Evolutionary conservation across 495 filamentous ascomycete species (phyloP).

Genomic region (Neurospora sp.): DNA sequence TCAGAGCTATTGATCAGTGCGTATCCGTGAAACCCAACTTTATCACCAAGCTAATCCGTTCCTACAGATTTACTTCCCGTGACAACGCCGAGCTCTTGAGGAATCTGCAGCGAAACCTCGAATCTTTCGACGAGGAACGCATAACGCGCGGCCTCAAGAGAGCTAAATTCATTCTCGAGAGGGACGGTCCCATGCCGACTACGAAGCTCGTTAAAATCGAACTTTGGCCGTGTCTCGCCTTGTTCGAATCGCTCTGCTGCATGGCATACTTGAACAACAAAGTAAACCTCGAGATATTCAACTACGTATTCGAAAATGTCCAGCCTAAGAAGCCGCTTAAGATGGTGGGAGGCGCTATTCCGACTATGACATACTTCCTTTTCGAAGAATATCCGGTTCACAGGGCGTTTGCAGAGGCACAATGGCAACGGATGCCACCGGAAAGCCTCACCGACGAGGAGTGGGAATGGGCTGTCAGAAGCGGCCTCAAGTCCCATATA

Average conservation of each 20-base stretch:
- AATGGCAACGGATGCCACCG: constrained; percentile 51
- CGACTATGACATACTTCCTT: constrained; percentile 70
- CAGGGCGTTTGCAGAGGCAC: constrained; percentile 54
- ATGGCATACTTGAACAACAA: constrained; percentile 32
- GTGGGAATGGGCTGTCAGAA: constrained; percentile 75
- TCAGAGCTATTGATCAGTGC: constrained; percentile 34
- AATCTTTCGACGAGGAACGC: constrained; percentile 28
- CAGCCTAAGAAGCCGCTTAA: constrained; percentile 64
- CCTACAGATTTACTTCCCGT: background rate
- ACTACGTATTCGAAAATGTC: constrained; percentile 65
- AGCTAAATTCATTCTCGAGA: constrained; percentile 28
- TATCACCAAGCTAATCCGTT: background rate
- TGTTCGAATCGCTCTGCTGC: constrained; percentile 46
- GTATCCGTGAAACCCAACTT: background rate
- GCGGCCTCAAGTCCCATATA: constrained; percentile 38
- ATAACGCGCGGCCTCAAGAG: constrained; percentile 26
- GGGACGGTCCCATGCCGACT: constrained; percentile 22
- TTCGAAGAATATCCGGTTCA: constrained; percentile 55
- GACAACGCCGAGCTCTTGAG: constrained; percentile 14
- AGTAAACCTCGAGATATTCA: constrained; percentile 45
- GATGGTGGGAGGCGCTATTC: constrained; percentile 55
- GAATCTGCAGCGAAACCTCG: constrained; percentile 34
- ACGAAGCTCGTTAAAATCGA: constrained; percentile 21
- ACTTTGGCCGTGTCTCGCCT: constrained; percentile 31
- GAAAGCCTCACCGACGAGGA: constrained; percentile 48